Base-by-base conservation (phyloP, 768 basidiomycete genomes). In the Mycena polygramma region DNA sequence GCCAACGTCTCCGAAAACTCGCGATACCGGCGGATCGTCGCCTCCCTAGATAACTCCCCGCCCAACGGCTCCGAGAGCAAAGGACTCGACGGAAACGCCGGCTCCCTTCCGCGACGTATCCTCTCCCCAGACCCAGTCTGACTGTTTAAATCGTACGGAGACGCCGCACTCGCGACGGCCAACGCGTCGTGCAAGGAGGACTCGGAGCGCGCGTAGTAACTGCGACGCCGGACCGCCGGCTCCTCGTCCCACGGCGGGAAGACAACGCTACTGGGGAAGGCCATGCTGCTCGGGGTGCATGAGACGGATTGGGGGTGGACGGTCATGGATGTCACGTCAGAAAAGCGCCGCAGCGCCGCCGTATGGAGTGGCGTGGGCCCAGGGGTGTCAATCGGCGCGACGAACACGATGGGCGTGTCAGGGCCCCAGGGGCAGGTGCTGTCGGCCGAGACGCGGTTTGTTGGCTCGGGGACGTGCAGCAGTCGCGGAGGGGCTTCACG, bases 1-100 rank as follows among this genome's bases (percentile, higher is more conserved):
- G 30, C 72, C 57, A 73, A 26, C 49, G 66, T 63, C 60, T 69
- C 72, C 26, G 72, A 73, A 58, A 73, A 73, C 68, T 73, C 72
- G 20, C 68, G 59, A 63, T 73, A 73, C 17, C 72, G 52, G 51
- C 63, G 68, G 19, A 73, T 73, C 19, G 72, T 73, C 57, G 72
- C 72, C 57, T 59, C 7, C 45, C 72, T n/a, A 49, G 63, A 66
- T 46, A 15, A 15, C 41, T n/a, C 49, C 7, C 52, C 4, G 26
- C 19, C 49, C 45, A 73, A 22, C 22, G 72, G 72, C n/a, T 69
- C 49, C 8, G 59, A 68, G 9, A 73, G 55, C 36, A 73, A n/a
- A 0, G 72, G 72, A 5, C 65, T 53, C 1, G 55, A 19, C 0
- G 72, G 72, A 46, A 73, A 73, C n/a, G 72, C 68, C n/a, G 68